Percentiles rank a stretch among this genome's conserved stretches.
Evolutionary conservation across 1,284 basidiomycete species (phyloP).

Genomic region (Ganoderma lucidum): DNA sequence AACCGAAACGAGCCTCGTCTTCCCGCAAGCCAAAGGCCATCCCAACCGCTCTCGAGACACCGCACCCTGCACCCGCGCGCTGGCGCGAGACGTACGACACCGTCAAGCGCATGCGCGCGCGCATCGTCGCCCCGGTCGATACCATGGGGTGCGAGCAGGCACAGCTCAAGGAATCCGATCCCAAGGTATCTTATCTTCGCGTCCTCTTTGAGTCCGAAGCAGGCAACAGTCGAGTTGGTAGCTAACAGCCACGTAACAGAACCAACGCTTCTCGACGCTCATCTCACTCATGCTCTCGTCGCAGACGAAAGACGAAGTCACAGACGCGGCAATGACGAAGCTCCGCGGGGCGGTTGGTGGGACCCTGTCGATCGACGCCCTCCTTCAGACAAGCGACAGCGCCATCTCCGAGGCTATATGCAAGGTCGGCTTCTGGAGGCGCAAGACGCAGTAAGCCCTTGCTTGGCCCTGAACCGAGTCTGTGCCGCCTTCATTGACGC

Average conservation of each 20-base stretch:
- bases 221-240: neutral
- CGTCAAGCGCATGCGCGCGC: slow-evolving; percentile 82
- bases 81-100: slow-evolving; percentile 83
- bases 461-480: neutral
- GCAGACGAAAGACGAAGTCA: slow-evolving; percentile 95
- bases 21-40: slow-evolving; percentile 56
- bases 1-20: slow-evolving; percentile 34
- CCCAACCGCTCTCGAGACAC: slow-evolving; percentile 62
- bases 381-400: slow-evolving; percentile 71
- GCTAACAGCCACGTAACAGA: slow-evolving; percentile 49
- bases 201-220: neutral
- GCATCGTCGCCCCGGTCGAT: slow-evolving; percentile 86
- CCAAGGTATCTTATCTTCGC: slow-evolving; percentile 58
- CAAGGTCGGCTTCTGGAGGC: slow-evolving; percentile 94
- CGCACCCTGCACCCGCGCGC: slow-evolving; percentile 76
- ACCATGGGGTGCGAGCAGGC: slow-evolving; percentile 89
- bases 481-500: neutral
- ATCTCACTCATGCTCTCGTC: slow-evolving; percentile 96
- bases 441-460: slow-evolving; percentile 75
- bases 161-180: slow-evolving; percentile 66
- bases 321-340: slow-evolving; percentile 83
- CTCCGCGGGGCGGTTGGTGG: slow-evolving; percentile 81
- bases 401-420: slow-evolving; percentile 79
- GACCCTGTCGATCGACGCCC: slow-evolving; percentile 76
- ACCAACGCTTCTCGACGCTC: slow-evolving; percentile 84